A percentile compares a stretch with the other conserved stretches of the same genome.
phyloP scores from a whole-genome alignment of 768 basidiomycete species.

The Collybiopsis confluens region DNA sequence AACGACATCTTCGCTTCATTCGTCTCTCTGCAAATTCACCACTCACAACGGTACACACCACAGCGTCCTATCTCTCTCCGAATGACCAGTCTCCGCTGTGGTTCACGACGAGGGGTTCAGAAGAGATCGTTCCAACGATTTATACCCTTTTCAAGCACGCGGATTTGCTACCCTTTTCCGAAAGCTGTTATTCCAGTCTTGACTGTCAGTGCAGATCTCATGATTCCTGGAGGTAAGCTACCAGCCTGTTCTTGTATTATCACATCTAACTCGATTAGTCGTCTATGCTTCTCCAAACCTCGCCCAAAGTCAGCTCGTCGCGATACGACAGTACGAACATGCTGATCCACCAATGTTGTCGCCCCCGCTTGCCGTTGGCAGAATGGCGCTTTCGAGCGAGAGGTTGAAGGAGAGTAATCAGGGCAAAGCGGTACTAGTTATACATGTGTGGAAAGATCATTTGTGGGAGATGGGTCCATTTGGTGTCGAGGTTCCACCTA shows the following conservation, averaged over 20 bases:
- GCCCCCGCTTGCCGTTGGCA: constrained; percentile 69
- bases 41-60: too few relatives aligned
- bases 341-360: constrained; percentile 27
- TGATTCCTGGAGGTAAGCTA: constrained; percentile 78
- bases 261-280: constrained; percentile 39
- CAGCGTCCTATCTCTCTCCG: too few relatives aligned
- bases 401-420: constrained; percentile 49
- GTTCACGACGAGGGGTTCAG: too few relatives aligned
- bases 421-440: constrained; percentile 71
- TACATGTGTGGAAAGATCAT: constrained; percentile 76
- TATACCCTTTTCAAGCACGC: too few relatives aligned
- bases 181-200: constrained; percentile 66
- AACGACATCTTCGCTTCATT: too few relatives aligned
- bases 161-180: constrained; percentile 67
- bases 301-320: constrained; percentile 50
- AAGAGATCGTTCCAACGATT: too few relatives aligned
- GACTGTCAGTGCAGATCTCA: constrained; percentile 78
- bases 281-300: constrained; percentile 47
- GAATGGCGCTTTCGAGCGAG: constrained; percentile 55
- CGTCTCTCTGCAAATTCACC: too few relatives aligned
- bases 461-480: constrained; percentile 74
- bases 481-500: constrained; percentile 48
- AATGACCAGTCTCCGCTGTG: too few relatives aligned
- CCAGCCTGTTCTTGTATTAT: constrained; percentile 2
- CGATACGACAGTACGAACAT: constrained; percentile 48